Evolutionary conservation across 2,329 filamentous ascomycete species (phyloP), one percentile per base, ranked within the genome.

Genomic region (Fusarium nurragi): DNA sequence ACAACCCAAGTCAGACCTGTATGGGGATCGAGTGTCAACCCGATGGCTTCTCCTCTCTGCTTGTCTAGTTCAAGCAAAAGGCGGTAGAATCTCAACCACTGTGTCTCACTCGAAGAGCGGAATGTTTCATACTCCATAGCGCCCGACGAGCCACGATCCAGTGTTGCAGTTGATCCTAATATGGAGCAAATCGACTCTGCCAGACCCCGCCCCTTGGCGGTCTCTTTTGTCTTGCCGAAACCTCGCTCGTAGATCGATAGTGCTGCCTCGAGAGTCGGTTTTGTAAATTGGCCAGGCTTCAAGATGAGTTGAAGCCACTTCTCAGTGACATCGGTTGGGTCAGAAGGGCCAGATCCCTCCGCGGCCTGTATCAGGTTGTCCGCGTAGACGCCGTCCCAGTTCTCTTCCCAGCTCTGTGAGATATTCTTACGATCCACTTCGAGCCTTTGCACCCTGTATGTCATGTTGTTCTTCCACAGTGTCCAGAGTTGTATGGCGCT

Each of bases 21-120:
- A 44, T 86, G 83, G 1, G 84, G 76, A 71, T 98, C 95, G 53
- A 92, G 88, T 1, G 89, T 86, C 40, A 98, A 81, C 2, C 91
- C 89, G 40, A 98, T 78, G 1, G 92, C 90, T 72, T 97, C 94
- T 18, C 91, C 90, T 71, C 94, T 86, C 71, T 92, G 90, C 71
- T 91, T 93, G 74, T 98, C 93, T 37, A 99, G 80, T 74, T 97
- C 94, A 13, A 91, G 84, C 18, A 97, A 84, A 18, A 98, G 84
- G 28, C 93, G 88, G 79, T 93, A 97, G 77, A 97, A 97, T 47
- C 91, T 87, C 64, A 91, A 88, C 95, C 95, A 99, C 75, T 97
- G 93, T 12, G 86, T 84, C 73, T 95, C 90, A 50, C 90, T 88
- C 28, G 92, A 88, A 30, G 83, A 80, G 54, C 90, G 86, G 74